Base-by-base conservation (phyloP, 1,284 basidiomycete species). In the Xerocomus amazonicus region DNA sequence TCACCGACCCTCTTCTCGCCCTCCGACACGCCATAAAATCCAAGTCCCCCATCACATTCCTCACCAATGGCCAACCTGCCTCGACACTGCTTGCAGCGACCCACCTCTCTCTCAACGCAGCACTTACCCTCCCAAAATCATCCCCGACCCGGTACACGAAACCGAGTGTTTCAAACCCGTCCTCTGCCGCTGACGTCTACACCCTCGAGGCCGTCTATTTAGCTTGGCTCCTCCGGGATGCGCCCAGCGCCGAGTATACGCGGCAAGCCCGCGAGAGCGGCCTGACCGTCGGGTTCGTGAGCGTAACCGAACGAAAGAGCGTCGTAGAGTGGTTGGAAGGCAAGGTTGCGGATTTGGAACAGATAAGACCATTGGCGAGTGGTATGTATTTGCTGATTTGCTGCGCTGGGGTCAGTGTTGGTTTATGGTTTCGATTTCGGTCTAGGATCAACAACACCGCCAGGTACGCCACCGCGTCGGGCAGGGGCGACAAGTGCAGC, bases 241-340 rank as follows among this genome's bases (percentile, higher is more conserved):
- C 80, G 1, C 75, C 81, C 1, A 81, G 84, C 32, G 87, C 85
- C 23, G 91, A 94, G 59, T 97, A 96, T 69, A 84, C 95, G 79
- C 86, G 85, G 67, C 84, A 89, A 59, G 84, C 84, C 4, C 77
- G 90, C 53, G 84, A 89, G 59, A 79, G 76, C 47, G 87, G 87
- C 2, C 70, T 92, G 28, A 74, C 78, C 2, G 77, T 81, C 28
- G 84, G 85, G 0, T 90, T 92, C 63, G 90, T 96, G 38, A 85
- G 88, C 59, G 83, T 92, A 36, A 91, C 90, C 2, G 92, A 95
- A 69, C 75, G 92, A 53, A 90, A 89, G 69, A 76, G 75, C 35
- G 81, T 95, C 0, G 80, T 90, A 26, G 91, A 93, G 49, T 96
- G 87, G 81, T 65, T 97, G 45, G 81, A 87, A 56, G 90, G 90